Base-by-base conservation (phyloP, 2,329 filamentous ascomycete genomes). In the Thelonectria olida region DNA sequence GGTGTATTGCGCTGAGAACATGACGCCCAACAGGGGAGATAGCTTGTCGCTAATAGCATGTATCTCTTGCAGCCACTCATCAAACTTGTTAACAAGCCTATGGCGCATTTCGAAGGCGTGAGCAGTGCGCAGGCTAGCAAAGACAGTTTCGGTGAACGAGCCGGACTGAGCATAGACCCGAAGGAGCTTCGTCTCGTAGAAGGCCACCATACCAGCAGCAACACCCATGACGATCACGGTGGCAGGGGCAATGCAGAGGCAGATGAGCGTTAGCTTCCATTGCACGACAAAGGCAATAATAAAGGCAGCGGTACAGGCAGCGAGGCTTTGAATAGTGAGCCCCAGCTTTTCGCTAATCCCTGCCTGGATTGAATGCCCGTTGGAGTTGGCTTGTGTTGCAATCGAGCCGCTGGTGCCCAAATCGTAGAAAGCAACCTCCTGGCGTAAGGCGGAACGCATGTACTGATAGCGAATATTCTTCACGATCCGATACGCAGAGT, bases 381-480 rank as follows among this genome's bases (percentile, higher is more conserved):
- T 83, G 0, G 79, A 71, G 7, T 62, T 72, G 19, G 67, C 67
- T 20, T 69, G 81, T 1, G 81, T 76, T 2, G 81, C 70, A 31
- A 80, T 75, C 23, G 80, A 82, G 13, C 81, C 81, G 27, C 75
- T 75, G 3, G 69, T 67, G 27, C 74, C 75, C 42, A 73, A 72
- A 64, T 85, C 83, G 62, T 83, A 85, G 66, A 80, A 82, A 50
- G 79, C 78, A 27, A 85, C 77, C 52, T 84, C 82, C 61, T 85
- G 82, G 8, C 82, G 74, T 15, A 88, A 75, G 1, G 84, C 78
- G 34, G 80, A 75, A 31, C 81, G 78, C 7, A 88, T 75, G 62
- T 85, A 87, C 25, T 78, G 77, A 48, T 81, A 77, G 8, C 85
- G 76, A 28, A 81, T 74, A 27, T 76, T 81, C 57, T 82, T 80